Percentiles rank a stretch among this genome's conserved stretches.
Conservation (phyloP, 805 yeast genomes). For the Spencermartinsiella europaea region DNA sequence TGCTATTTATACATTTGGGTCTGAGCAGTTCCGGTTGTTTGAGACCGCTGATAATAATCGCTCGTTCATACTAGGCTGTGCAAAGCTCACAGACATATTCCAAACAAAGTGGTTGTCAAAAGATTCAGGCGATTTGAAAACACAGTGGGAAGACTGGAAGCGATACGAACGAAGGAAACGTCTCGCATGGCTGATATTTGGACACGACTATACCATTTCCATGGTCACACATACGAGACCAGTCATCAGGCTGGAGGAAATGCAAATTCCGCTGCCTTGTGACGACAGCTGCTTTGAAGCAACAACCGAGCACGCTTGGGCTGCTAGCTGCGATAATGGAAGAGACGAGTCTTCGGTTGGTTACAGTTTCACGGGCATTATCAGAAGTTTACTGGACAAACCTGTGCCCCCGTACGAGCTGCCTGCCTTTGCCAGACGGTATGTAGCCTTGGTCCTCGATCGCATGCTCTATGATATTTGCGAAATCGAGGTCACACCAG, state of each 20-base stretch:
- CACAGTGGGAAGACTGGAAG: conserved; percentile 5
- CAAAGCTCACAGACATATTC: conserved; percentile 1
- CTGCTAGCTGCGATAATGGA: conserved; percentile 1
- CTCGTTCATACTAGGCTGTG: conserved; percentile 5
- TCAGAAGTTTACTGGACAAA: background rate
- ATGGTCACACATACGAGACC: conserved; percentile 7
- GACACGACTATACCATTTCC: conserved; percentile 6
- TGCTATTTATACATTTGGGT: conserved; percentile 5
- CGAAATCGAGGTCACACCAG: conserved; percentile 4
- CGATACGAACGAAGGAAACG: conserved; percentile 4
- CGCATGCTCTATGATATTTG: conserved; percentile 9
- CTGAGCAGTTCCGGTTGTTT: background rate
- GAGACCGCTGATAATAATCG: conserved; percentile 5
- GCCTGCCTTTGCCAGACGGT: conserved; percentile 7
- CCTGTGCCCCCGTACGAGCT: conserved; percentile 8
- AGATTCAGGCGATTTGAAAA: background rate
- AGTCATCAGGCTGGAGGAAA: conserved; percentile 5
- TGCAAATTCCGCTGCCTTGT: conserved; percentile 8
- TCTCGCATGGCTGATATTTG: conserved; percentile 7
- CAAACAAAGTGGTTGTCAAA: conserved; percentile 1
- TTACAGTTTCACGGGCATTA: background rate
- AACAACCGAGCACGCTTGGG: conserved; percentile 3
- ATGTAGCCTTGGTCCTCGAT: conserved; percentile 5
- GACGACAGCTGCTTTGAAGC: conserved; percentile 7
- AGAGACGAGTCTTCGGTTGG: background rate